Evolutionary conservation across 805 yeast species (phyloP).

Genomic region (Saccharomyces eubayanus): DNA sequence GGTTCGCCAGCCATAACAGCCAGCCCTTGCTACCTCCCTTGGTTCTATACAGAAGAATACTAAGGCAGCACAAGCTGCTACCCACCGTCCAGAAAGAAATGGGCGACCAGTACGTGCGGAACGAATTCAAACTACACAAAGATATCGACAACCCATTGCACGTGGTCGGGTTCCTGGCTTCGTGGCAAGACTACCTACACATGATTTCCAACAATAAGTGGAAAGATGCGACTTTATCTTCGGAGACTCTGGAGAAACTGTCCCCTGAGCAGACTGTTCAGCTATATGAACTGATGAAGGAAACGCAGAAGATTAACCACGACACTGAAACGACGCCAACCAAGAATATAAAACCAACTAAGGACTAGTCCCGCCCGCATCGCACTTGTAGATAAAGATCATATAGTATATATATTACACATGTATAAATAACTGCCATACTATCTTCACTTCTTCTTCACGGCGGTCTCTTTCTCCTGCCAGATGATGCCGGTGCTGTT

Average conservation of each 20-base stretch:
- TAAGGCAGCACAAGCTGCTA: constrained; percentile 70
- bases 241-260: constrained; percentile 67
- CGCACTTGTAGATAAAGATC: neutral
- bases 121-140: constrained; percentile 82
- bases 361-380: neutral
- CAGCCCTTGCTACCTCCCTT: constrained; percentile 76
- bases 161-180: constrained; percentile 84
- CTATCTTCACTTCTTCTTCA: neutral
- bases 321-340: constrained; percentile 1
- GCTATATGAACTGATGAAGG: constrained; percentile 70
- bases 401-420: neutral
- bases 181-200: constrained; percentile 83
- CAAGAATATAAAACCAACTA: neutral
- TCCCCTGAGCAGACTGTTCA: constrained; percentile 86
- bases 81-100: constrained; percentile 62
- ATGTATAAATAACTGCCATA: neutral
- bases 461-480: constrained; percentile 34
- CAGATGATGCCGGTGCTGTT: constrained; percentile 86
- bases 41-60: constrained; percentile 63
- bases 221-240: constrained; percentile 54
- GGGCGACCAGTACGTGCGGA: constrained; percentile 84
- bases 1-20: neutral
- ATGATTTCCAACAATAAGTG: constrained; percentile 54
- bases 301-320: constrained; percentile 37
- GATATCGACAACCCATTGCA: constrained; percentile 81